Percentiles rank a stretch among this genome's conserved stretches.
Conservation (phyloP, 495 filamentous ascomycete genomes). For the Neurospora pannonica region DNA sequence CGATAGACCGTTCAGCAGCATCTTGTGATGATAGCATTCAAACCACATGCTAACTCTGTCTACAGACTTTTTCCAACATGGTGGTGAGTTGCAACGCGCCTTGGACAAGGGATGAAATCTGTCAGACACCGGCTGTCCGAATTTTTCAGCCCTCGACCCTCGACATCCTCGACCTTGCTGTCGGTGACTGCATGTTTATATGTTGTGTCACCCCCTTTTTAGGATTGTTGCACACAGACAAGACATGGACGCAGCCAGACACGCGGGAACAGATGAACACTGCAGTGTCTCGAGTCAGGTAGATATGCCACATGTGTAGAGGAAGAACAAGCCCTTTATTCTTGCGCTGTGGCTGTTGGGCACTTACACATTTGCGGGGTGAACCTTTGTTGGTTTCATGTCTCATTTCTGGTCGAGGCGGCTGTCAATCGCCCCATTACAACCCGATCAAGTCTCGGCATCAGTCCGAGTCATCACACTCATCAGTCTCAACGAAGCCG, state of each 20-base stretch:
- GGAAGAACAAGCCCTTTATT: neutral
- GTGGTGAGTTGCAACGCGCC: neutral
- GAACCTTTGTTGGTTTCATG: conserved; percentile 5
- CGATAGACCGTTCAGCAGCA: neutral
- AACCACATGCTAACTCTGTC: neutral
- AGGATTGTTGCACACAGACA: conserved; percentile 1
- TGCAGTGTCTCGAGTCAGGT: neutral
- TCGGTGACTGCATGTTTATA: neutral
- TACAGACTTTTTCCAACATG: neutral
- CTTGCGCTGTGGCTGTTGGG: conserved; percentile 10
- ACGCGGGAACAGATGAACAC: neutral
- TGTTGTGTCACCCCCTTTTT: neutral
- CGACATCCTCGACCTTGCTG: neutral
- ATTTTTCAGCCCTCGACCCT: neutral
- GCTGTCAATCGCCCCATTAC: conserved; percentile 1
- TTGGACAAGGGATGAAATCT: neutral
- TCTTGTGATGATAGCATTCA: neutral
- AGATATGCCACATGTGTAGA: conserved; percentile 6
- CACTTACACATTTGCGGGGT: conserved; percentile 14
- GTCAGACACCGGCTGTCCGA: neutral
- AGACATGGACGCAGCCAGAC: neutral
- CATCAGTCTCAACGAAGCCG: neutral
- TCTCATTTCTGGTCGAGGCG: neutral
- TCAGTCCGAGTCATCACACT: neutral
- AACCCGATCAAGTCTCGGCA: conserved; percentile 4